Evolutionary conservation across 495 filamentous ascomycete species (phyloP), one percentile per base, ranked within the genome.

Genomic region (Opeltia flavorubescens): DNA sequence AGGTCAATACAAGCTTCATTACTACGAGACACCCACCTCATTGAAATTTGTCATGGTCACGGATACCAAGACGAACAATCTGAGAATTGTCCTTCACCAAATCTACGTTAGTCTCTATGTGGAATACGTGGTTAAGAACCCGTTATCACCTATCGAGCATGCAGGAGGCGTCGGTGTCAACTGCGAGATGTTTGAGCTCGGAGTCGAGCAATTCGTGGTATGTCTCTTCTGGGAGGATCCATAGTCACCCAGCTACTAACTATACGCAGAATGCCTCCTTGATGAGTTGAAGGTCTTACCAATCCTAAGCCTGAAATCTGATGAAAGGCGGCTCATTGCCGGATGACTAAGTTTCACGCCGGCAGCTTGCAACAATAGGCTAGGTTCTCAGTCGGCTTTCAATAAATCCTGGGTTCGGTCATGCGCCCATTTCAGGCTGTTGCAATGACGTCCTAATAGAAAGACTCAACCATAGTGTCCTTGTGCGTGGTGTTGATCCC

Each of bases 71-170:
- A 84, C 83, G 48, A 80, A 81, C 48, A 94, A 85, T 63, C 86
- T 96, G 74, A 80, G 87, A 27, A 82, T 88, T 49, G 89, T 89
- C 7, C 71, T 98, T 58, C 87, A 98, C 62, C 91, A 98, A 72
- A 95, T 98, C 44, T 96, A 95, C 62, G 91, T 94, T 59, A 96
- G 91, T 65, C 76, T 95, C 21, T 95, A 86, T 66, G 87, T 95
- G 35, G 91, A 98, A 71, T 96, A 86, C 58, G 89, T 96, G 27
- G 86, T 94, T 50, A 95, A 95, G 57, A 95, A 95, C 50, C 89
- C 89, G 1, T 70, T 96, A 15, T 84, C 86, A 17, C 89, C 89
- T 13, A 74, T 81, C 23, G 89, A 96, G 62, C 89, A 95, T 65
- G 81, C 83, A 28, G 80, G 83, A 30, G 89, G 89, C 29, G 72